Evolutionary conservation across 1,284 basidiomycete genomes (phyloP).

Genomic region (Tilletia caries): DNA sequence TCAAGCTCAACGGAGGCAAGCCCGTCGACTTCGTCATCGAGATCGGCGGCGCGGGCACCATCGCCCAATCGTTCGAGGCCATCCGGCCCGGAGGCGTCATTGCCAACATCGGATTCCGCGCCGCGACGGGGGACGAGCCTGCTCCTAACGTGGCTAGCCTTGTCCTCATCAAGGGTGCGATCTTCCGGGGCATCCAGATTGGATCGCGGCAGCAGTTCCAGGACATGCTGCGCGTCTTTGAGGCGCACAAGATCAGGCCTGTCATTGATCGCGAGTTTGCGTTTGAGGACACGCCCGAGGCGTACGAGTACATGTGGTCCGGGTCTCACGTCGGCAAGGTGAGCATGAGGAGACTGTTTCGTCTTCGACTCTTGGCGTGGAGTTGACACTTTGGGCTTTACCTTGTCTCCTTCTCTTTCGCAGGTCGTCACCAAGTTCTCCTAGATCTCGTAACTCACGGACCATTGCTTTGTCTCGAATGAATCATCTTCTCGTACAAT

Average conservation of each 20-base stretch:
- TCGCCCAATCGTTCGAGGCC: constrained; percentile 58
- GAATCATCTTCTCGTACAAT: too few species aligned
- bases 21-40: constrained; percentile 64
- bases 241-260: constrained; percentile 56
- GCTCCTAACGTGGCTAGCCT: constrained; percentile 25
- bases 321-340: constrained; percentile 37
- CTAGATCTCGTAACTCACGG: too few species aligned
- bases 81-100: constrained; percentile 59
- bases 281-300: constrained; percentile 59
- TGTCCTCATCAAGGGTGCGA: constrained; percentile 24
- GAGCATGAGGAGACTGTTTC: too few species aligned
- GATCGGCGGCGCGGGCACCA: constrained; percentile 61
- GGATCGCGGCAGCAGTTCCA: constrained; percentile 56
- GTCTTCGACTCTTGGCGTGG: background rate
- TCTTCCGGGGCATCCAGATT: constrained; percentile 55
- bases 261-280: constrained; percentile 61
- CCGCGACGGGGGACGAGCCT: constrained; percentile 25
- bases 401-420: background rate
- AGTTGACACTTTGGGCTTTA: background rate
- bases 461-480: too few species aligned
- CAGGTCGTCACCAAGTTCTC: constrained; percentile 30
- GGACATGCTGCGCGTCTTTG: constrained; percentile 59
- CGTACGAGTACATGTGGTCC: constrained; percentile 57
- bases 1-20: constrained; percentile 59
- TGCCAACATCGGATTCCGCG: constrained; percentile 60